These are phyloP conservation scores for Marchantia polymorpha DNA, from an alignment of 225 moss, liverwort and hornwort genomes.

Conservation along the genomic window DNA sequence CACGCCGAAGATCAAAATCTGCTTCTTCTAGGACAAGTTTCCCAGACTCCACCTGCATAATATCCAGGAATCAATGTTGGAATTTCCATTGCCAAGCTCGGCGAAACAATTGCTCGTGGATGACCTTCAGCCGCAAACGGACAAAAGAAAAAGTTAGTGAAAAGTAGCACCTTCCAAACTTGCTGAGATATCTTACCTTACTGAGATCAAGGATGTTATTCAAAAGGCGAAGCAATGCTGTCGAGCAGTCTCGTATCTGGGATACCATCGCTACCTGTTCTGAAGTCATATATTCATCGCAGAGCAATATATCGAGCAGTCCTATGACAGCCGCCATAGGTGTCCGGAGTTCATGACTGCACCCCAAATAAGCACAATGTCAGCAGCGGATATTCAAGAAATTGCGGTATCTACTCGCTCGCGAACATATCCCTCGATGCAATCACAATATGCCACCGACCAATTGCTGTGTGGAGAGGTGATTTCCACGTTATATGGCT, in stretches of 20 bases:
- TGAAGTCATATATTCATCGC: conserved; percentile 64
- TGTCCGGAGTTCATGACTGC: conserved; percentile 90
- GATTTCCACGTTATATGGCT: too few relatives aligned
- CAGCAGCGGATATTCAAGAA: background rate
- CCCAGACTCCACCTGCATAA: conserved; percentile 75
- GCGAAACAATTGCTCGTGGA: background rate
- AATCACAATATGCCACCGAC: background rate
- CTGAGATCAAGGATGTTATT: conserved; percentile 87
- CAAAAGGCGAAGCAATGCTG: conserved; percentile 75
- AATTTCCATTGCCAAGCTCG: background rate
- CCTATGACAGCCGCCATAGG: conserved; percentile 94
- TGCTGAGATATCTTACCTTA: conserved; percentile 48
- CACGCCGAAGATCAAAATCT: conserved; percentile 74
- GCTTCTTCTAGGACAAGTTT: conserved; percentile 67
- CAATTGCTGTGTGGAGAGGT: background rate
- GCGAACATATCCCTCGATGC: background rate
- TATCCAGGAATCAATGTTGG: background rate
- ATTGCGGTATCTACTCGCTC: background rate
- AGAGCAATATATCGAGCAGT: conserved; percentile 73
- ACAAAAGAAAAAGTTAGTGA: conserved; percentile 14
- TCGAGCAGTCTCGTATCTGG: conserved; percentile 84
- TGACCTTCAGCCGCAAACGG: too few relatives aligned
- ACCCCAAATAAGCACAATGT: background rate
- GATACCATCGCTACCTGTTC: conserved; percentile 79
- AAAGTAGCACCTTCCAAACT: background rate